Base-by-base conservation (phyloP, 2,329 filamentous ascomycete species). In the Aspergillus sp. region DNA sequence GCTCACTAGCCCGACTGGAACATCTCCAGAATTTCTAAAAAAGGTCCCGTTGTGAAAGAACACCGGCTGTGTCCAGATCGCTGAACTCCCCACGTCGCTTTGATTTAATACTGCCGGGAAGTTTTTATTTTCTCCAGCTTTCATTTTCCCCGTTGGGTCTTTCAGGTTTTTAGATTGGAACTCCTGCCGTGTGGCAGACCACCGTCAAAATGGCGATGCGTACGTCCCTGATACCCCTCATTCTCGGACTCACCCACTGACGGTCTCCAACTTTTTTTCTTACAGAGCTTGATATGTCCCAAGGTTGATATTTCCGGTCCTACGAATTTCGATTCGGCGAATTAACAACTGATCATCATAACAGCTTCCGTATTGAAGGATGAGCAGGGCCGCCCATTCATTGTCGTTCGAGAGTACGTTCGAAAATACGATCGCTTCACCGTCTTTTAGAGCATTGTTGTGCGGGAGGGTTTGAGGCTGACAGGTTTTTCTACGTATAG, bases 381-480 rank as follows among this genome's bases (percentile, higher is more conserved):
- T 78, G 93, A 98, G 74, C 85, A 93, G 69, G 93, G 93, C 50
- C 83, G 93, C 65, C 93, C 93, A 33, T 98, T 98, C 71, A 98
- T 98, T 66, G 85, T 98, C 53, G 93, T 98, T 59, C 81, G 93
- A 84, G 93, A 98, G 89, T 95, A 79, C 59, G 87, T 80, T 53
- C 46, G 50, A 49, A 44, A 43, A 51, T 47, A 49, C 11, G 27
- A 27, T 42, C 19, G 11, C 10, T 37, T 11, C 27, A 19, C 26
- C 19, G 12, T 37, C 27, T 6, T 27, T 30, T 19, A 26, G 39
- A 34, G 39, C 45, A n/a, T 37, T 13, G 34, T 44, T 19, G 19
- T 19, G 19, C 19, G 19, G 19, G 27, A 36, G 12, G 35, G 26
- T 19, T n/a, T 13, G 38, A 33, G 27, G 36, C 61, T 71, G 51